Percentiles rank a stretch among this genome's conserved stretches.
phyloP scores from a whole-genome alignment of 441 rosid genomes.

The Pelargonium australe region DNA sequence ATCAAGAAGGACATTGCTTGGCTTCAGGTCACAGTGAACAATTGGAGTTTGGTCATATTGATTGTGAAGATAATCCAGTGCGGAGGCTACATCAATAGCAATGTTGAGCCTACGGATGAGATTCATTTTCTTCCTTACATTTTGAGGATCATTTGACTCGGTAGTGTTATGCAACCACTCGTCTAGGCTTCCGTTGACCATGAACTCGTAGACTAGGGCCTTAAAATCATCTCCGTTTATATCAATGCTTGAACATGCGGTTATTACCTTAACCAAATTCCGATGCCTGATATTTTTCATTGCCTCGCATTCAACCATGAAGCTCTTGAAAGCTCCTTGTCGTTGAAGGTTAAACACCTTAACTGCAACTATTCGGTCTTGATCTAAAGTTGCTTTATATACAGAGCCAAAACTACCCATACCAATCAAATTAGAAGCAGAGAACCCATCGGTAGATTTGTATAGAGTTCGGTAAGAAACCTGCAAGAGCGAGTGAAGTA shows the following conservation, averaged over 20 bases:
- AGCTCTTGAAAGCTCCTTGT: constrained; percentile 13
- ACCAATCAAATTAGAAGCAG: constrained; percentile 2
- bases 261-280: constrained; percentile 13
- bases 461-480: constrained; percentile 8
- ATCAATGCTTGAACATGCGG: constrained; percentile 16
- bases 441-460: constrained; percentile 13
- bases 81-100: not conserved
- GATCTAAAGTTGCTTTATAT: constrained; percentile 12
- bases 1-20: constrained; percentile 8
- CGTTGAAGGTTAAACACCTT: constrained; percentile 11
- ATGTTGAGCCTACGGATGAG: constrained; percentile 5
- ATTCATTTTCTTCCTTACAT: not conserved
- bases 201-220: constrained; percentile 14
- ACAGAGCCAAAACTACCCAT: constrained; percentile 10
- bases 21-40: constrained; percentile 18
- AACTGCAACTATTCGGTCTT: constrained; percentile 7
- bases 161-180: not conserved
- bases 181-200: constrained; percentile 16
- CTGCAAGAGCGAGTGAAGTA: not conserved
- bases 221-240: constrained; percentile 4
- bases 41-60: not conserved
- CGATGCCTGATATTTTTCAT: constrained; percentile 2
- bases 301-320: constrained; percentile 10
- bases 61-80: constrained; percentile 9
- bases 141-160: not conserved